A percentile compares a stretch with the other conserved stretches of the same genome.
phyloP scores from a whole-genome alignment of 192 early-diverging fungal species.

The Backusella psychrophila region DNA sequence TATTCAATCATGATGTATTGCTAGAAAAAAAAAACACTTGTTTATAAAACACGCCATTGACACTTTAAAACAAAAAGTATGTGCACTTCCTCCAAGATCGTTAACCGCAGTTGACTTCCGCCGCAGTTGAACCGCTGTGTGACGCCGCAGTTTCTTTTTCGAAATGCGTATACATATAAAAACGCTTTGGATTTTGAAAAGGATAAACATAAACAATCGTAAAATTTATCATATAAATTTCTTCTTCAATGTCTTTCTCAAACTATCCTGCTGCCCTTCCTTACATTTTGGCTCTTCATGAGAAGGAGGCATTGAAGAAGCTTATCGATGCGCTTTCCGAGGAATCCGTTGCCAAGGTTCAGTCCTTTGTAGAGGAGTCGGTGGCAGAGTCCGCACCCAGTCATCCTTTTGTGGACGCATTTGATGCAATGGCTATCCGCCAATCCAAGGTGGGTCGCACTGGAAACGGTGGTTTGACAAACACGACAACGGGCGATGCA shows the following conservation, averaged over 20 bases:
- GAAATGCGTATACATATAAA: neutral
- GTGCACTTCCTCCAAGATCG: neutral
- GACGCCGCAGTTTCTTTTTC: neutral
- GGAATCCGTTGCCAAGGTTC: neutral
- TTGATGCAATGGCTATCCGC: neutral
- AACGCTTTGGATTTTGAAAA: neutral
- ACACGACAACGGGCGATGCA: slow-evolving; percentile 18
- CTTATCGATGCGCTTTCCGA: slow-evolving; percentile 3
- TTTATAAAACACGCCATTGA: no score
- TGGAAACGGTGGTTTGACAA: slow-evolving; percentile 31
- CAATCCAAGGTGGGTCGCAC: slow-evolving; percentile 19
- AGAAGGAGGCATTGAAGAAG: neutral
- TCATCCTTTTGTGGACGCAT: slow-evolving; percentile 9
- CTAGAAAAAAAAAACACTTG: no score
- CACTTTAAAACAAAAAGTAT: neutral
- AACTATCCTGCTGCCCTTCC: slow-evolving; percentile 23
- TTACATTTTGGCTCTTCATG: slow-evolving; percentile 17
- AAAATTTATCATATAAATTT: neutral
- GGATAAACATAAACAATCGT: neutral
- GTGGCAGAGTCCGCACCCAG: neutral
- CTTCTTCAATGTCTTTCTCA: slow-evolving; percentile 12
- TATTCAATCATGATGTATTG: no score
- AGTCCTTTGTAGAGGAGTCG: neutral
- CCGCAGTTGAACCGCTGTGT: neutral
- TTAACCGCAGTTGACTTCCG: neutral